Evolutionary conservation across 129 eudicot species (phyloP), one percentile per base, ranked within the genome.

Genomic region (Ambrosia trifida): DNA sequence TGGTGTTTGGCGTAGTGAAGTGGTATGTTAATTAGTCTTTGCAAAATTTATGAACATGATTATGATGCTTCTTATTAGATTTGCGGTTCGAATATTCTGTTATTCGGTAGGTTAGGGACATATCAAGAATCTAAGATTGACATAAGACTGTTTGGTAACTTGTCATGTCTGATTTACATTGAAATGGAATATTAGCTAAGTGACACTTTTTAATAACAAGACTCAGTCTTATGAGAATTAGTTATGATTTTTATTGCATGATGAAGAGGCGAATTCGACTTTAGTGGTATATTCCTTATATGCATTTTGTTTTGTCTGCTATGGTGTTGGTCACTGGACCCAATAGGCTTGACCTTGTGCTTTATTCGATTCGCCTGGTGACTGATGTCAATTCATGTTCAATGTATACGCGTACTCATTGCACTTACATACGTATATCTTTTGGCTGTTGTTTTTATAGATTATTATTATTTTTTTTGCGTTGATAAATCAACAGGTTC

Each of bases 401-500:
- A 18, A 69, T 14, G 19, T 62, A 62, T 35, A 7, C 13, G 1
- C 3, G 67, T 30, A 62, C 19, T 58, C 41, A 31, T 10, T 62
- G 30, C 46, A 62, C 28, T 14, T 9, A 32, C 19, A 30, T 32
- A 14, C 5, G 2, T n/a, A n/a, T 52, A 52, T 68, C 64, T 52
- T 69, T 69, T 33, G 33, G 64, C 41, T 58, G 5, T 3, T 12
- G 10, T 58, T 12, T 31, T 30, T 31, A 3, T 58, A 58, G 32
- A 0, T 4, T 58, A 7, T 28, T 30, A 58, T 4, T 56, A 0
- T n/a, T n/a, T 58, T 31, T 31, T 46, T 38, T 35, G 51, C 68
- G 56, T 65, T 66, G 40, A 31, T 57, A 65, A 62, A 72, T 66
- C 19, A 77, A 74, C 96, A 91, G 96, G 87, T 91, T 91, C 83